Base-by-base conservation (phyloP, 768 basidiomycete genomes). In the Coprinellus micaceus region DNA sequence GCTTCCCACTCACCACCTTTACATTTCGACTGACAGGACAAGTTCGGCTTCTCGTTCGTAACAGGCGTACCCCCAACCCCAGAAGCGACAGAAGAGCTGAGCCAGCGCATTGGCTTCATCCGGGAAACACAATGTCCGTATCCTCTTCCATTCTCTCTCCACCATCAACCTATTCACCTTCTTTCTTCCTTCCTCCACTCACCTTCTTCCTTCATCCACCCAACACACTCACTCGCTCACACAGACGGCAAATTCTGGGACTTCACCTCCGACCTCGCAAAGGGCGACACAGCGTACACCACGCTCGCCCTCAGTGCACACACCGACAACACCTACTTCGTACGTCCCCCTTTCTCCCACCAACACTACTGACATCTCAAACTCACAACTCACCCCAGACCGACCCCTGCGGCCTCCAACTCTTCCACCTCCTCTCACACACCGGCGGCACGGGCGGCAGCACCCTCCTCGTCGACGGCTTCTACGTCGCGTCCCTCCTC, bases 211-310 rank as follows among this genome's bases (percentile, higher is more conserved):
- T n/a, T n/a, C n/a, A n/a, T n/a, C n/a, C n/a, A n/a, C n/a, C n/a
- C n/a, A n/a, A n/a, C n/a, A n/a, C n/a, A n/a, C n/a, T n/a, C n/a
- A n/a, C n/a, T n/a, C n/a, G 12, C 45, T 64, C 19, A 51, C 36
- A 12, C 26, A 94, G 93, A 98, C 64, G 96, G 95, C 30, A 86
- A 84, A 56, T 95, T 98, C 71, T 99, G 96, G 95, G 93, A 98
- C 65, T 96, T 98, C 65, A 97, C 94, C 0, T 84, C 95, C 0
- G 86, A 96, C 66, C 78, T 95, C 21, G 85, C 87, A 17, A 93
- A 88, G 63, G 94, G 94, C 12, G 96, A 99, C 68, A 89, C 94
- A 7, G 94, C 96, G 0, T 99, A 99, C 73, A 93, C 94, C 3
- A 91, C 86, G 5, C 71, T 96, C 44, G 89, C 88, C 0, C 82